These are phyloP conservation scores for Lodderomyces oxycetoniae DNA, from an alignment of 1,139 yeast genomes.

Conservation along the genomic window DNA sequence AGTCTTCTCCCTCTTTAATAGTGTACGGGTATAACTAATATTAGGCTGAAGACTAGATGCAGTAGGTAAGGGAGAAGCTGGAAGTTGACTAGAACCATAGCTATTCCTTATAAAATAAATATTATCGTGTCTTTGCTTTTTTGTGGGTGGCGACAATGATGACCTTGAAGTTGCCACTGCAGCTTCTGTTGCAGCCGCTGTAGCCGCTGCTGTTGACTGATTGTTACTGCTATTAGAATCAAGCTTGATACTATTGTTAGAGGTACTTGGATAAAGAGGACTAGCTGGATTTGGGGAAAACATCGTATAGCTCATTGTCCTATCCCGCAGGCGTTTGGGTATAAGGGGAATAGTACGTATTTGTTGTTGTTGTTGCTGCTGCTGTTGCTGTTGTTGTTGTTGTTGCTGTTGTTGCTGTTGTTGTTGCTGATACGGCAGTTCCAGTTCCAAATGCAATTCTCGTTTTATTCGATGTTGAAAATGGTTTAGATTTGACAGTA, in stretches of 20 bases:
- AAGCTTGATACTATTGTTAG: slow-evolving; percentile 7
- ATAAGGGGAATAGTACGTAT: not conserved
- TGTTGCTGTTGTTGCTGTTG: slow-evolving; percentile 4
- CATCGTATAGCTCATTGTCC: slow-evolving; percentile 9
- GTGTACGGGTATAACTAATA: slow-evolving; percentile 12
- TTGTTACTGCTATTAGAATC: slow-evolving; percentile 2
- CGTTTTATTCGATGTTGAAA: slow-evolving; percentile 11
- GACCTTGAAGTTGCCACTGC: slow-evolving; percentile 1
- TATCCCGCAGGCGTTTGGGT: not conserved
- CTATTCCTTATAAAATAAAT: slow-evolving; percentile 1
- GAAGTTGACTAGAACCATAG: slow-evolving; percentile 1
- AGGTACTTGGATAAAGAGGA: slow-evolving; percentile 11
- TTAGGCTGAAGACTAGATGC: slow-evolving; percentile 10
- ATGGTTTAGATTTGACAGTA: slow-evolving; percentile 28
- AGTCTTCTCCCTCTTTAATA: slow-evolving; percentile 4
- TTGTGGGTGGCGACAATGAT: slow-evolving; percentile 4
- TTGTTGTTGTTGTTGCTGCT: slow-evolving; percentile 2
- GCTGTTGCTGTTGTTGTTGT: slow-evolving; percentile 4
- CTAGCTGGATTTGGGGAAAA: slow-evolving; percentile 13
- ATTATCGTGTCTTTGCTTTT: slow-evolving; percentile 4
- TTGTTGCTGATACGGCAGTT: slow-evolving; percentile 9
- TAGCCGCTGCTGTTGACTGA: too few relatives aligned
- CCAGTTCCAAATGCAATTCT: slow-evolving; percentile 15
- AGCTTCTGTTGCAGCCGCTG: not conserved
- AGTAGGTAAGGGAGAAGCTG: slow-evolving; percentile 6